Base-by-base conservation (phyloP, 2,329 filamentous ascomycete genomes). In the Cladophialophora psammophila region DNA sequence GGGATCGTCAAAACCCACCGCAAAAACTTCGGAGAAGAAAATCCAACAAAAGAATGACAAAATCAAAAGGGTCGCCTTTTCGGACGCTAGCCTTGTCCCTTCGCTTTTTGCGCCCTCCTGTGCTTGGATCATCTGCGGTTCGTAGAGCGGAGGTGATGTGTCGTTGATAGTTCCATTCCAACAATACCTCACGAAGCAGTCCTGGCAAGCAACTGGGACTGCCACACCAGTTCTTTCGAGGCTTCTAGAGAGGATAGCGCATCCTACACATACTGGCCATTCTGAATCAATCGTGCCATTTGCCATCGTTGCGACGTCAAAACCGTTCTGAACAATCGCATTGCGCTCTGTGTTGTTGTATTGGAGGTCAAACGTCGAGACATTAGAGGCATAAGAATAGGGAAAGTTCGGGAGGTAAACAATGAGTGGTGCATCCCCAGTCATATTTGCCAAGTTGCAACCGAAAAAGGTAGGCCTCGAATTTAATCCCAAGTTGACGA, bases 341-440 rank as follows among this genome's bases (percentile, higher is more conserved):
- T 97, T 87, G 69, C 94, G 91, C 80, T 92, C 79, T 0, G 70
- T 66, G 72, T 71, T 64, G 66, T 72, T 65, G 59, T 67, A 63
- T 60, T 63, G 63, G 31, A 71, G 61, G 20, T 61, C 67, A 53
- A 72, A 72, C 26, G 66, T 72, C 1, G 90, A 91, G 5, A 90
- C 85, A 81, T 98, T 98, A 78, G 89, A 91, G 70, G 84, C 80
- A 76, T 86, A 87, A 54, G 89, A 85, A 80, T 96, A 97, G 0
- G 93, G 93, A 20, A 89, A 85, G 76, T 95, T 96, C 65, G 95
- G 92, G 54, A 98, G 78, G 81, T 99, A 99, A 70, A 97, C 91
- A 69, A 97, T 82, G 1, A 97, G 79, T 0, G 93, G 93, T 0
- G 93, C 93, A 3, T 87, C 87, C 2, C 76, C 70, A 0, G 88